Evolutionary conservation across 306 rosid genomes (phyloP).

Genomic region (Prunus mira): DNA sequence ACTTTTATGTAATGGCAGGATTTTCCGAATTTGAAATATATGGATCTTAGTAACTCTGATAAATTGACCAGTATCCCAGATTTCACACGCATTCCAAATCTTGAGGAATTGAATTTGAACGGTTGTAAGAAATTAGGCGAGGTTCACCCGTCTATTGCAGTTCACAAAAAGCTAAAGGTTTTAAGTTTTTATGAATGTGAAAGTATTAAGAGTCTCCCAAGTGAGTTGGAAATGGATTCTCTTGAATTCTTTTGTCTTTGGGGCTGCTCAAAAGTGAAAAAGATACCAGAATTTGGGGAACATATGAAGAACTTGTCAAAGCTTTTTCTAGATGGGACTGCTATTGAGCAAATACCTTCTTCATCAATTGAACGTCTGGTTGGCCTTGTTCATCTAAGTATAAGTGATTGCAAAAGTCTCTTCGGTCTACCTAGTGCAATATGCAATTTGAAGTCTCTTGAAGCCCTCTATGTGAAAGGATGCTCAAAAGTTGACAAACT

Average conservation of each 20-base stretch:
- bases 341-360: background rate
- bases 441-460: too few relatives aligned
- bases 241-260: accelerated
- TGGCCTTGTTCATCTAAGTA: background rate
- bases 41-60: background rate
- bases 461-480: accelerated
- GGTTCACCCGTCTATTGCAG: constrained; percentile 5
- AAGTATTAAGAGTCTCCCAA: too few relatives aligned
- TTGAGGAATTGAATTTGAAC: background rate
- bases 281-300: background rate
- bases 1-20: background rate
- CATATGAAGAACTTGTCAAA: background rate
- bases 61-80: constrained; percentile 11
- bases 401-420: too few relatives aligned
- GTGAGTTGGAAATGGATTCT: too few relatives aligned
- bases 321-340: accelerated
- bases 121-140: constrained; percentile 9
- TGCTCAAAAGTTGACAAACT: too few relatives aligned
- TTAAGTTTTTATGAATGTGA: accelerated
- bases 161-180: background rate
- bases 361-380: background rate
- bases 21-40: constrained; percentile 2
- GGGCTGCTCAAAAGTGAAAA: too few relatives aligned
- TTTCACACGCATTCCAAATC: constrained; percentile 4
- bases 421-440: too few relatives aligned